A percentile compares a stretch with the other conserved stretches of the same genome.
Evolutionary conservation across 169 alveolate species (phyloP).

Genomic region (Perkinsus marinus): DNA sequence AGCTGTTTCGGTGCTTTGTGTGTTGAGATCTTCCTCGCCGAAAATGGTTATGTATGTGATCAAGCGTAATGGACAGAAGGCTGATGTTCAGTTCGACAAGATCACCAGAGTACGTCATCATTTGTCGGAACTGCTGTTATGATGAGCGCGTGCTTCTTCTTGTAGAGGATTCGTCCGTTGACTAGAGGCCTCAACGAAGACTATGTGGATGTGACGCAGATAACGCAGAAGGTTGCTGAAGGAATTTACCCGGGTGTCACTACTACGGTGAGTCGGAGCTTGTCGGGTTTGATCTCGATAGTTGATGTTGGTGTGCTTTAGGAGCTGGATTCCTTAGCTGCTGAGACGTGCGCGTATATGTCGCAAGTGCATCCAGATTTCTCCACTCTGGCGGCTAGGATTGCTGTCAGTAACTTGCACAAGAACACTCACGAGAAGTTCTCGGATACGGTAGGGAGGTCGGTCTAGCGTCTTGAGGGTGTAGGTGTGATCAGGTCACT

Average conservation of each 20-base stretch:
- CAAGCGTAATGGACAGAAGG: conserved; percentile 28
- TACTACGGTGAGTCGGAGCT: not conserved
- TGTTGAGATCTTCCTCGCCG: not conserved
- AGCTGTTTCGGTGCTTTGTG: not conserved
- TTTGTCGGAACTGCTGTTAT: not conserved
- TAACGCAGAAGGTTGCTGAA: conserved; percentile 13
- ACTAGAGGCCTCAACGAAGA: conserved; percentile 12
- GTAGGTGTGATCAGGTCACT: not conserved
- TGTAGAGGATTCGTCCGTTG: conserved; percentile 18
- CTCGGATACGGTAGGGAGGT: not conserved
- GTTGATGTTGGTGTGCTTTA: not conserved
- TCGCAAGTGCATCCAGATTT: conserved; percentile 93
- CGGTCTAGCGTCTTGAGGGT: not conserved
- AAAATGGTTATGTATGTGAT: conserved; percentile 26
- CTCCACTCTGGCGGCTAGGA: conserved; percentile 91
- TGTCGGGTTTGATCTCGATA: not conserved
- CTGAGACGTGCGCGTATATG: conserved; percentile 98
- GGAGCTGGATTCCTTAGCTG: conserved; percentile 85
- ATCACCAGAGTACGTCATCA: conserved; percentile 3
- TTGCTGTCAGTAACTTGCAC: conserved; percentile 86
- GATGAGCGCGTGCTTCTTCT: conserved; percentile 15
- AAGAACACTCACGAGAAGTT: conserved; percentile 68
- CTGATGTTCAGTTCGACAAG: conserved; percentile 33
- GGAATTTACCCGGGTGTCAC: conserved; percentile 32
- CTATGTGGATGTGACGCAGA: conserved; percentile 13